Evolutionary conservation across 1,139 yeast species (phyloP).

Genomic region (Scheffersomyces titani): DNA sequence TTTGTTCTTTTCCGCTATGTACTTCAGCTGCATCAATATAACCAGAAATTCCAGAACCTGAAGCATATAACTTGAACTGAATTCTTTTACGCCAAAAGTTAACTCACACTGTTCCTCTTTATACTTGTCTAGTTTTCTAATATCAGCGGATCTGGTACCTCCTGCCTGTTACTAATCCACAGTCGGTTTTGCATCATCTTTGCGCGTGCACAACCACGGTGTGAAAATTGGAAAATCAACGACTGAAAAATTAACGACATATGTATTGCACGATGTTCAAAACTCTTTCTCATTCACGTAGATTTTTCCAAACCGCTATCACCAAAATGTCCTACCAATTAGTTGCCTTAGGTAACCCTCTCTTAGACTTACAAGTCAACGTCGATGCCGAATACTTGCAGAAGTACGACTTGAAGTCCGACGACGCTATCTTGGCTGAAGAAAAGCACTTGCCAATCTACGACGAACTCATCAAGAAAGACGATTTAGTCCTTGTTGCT

Average conservation of each 20-base stretch:
- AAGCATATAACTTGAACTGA: not conserved
- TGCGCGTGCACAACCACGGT: not conserved
- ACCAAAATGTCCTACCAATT: conserved; percentile 40
- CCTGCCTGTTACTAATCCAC: not conserved
- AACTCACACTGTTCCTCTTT: not conserved
- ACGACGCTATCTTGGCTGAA: conserved; percentile 93
- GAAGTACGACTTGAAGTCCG: conserved; percentile 83
- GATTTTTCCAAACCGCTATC: not conserved
- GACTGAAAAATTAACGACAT: not conserved
- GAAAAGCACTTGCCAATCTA: conserved; percentile 85
- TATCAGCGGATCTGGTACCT: not conserved
- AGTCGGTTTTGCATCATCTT: not conserved
- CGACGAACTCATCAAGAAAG: conserved; percentile 67
- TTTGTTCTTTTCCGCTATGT: not conserved
- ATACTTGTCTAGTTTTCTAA: not conserved
- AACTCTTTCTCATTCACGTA: not conserved
- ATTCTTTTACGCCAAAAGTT: no score
- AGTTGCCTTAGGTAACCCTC: conserved; percentile 60
- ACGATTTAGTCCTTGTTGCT: conserved; percentile 74
- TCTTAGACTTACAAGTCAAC: conserved; percentile 85
- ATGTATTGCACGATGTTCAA: not conserved
- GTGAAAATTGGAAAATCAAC: not conserved
- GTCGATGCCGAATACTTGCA: conserved; percentile 68
- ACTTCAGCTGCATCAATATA: not conserved
- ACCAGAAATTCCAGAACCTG: not conserved